These are phyloP conservation scores for Tagetes patula DNA, from an alignment of 129 eudicot species.

Conservation along the genomic window DNA sequence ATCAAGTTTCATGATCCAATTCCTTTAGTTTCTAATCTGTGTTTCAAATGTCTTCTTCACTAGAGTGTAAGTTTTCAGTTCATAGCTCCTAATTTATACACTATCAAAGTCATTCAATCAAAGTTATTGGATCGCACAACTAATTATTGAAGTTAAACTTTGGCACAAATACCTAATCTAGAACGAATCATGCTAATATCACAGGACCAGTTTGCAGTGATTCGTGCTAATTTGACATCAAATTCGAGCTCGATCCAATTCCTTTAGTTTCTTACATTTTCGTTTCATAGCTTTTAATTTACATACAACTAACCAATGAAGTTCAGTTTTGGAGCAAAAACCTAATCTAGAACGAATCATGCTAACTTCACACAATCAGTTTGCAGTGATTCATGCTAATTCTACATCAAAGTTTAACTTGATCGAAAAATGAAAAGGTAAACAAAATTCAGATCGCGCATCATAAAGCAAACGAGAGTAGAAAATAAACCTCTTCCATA, in stretches of 20 bases:
- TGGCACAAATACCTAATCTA: no score
- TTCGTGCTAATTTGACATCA: no score
- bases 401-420: slow-evolving; percentile 5
- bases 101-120: no score
- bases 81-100: not conserved
- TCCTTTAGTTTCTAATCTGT: slow-evolving; percentile 12
- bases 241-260: no score
- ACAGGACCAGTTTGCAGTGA: no score
- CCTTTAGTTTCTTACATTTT: no score
- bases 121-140: not conserved
- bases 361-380: not conserved
- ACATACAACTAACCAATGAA: not conserved
- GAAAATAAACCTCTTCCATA: slow-evolving; percentile 74
- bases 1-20: slow-evolving; percentile 10
- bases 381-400: slow-evolving; percentile 15
- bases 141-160: no score
- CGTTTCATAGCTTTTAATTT: no score
- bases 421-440: not conserved
- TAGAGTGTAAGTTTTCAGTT: slow-evolving; percentile 4
- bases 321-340: slow-evolving; percentile 4
- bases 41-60: not conserved
- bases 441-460: not conserved
- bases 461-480: not conserved
- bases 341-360: not conserved
- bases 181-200: no score